These are phyloP conservation scores for Penium margaritaceum DNA, from an alignment of 139 green algal species.

Conservation along the genomic window DNA sequence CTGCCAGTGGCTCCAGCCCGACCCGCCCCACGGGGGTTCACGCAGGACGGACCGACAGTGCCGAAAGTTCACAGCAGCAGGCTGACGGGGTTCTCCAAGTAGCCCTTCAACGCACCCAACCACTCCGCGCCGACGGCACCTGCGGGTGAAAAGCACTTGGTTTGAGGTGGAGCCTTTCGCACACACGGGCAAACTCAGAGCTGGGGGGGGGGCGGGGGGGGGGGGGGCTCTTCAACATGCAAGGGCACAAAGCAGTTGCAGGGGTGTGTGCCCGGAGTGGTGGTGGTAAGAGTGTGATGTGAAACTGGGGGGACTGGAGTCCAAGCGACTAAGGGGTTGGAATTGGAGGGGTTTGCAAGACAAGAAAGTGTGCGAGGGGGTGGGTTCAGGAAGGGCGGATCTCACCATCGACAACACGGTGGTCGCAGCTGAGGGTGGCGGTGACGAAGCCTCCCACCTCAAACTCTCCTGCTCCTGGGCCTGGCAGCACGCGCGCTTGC, in stretches of 20 bases:
- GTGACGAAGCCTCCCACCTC: slow-evolving; percentile 57
- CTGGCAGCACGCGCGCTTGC: slow-evolving; percentile 48
- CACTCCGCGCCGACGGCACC: slow-evolving; percentile 82
- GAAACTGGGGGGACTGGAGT: no score
- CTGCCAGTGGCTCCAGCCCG: no score
- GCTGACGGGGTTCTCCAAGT: slow-evolving; percentile 80
- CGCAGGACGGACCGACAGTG: no score
- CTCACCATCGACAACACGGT: slow-evolving; percentile 73
- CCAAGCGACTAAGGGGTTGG: no score
- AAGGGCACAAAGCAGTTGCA: no score
- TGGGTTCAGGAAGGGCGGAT: background rate
- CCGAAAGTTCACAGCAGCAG: slow-evolving; percentile 89
- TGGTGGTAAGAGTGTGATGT: no score
- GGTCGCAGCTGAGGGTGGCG: slow-evolving; percentile 76
- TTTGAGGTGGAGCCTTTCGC: background rate
- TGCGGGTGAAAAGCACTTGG: slow-evolving; percentile 7
- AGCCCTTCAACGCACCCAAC: slow-evolving; percentile 83
- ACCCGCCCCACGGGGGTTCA: no score
- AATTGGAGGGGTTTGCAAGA: no score
- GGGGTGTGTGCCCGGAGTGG: no score
- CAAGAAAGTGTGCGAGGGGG: background rate
- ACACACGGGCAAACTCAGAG: no score
- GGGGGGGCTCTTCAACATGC: no score
- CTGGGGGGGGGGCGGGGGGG: no score
- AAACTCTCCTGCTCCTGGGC: slow-evolving; percentile 31